Percentiles rank a stretch among this genome's conserved stretches.
These are phyloP conservation scores for Trypanosoma melophagium DNA, from an alignment of 208 protist genomes.

Conservation along the genomic window DNA sequence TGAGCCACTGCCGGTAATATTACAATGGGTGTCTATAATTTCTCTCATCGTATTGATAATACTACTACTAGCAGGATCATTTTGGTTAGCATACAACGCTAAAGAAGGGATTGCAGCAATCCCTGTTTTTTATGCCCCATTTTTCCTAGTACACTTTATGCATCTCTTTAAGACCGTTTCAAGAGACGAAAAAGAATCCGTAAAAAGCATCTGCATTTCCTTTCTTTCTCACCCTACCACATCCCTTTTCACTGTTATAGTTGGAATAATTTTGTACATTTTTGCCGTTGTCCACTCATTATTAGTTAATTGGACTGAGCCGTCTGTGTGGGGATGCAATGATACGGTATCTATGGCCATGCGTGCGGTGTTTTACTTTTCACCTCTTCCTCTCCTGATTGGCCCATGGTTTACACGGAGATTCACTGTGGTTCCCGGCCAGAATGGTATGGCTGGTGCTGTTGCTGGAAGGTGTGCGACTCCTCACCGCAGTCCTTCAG, in stretches of 20 bases:
- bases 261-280: constrained; percentile 1
- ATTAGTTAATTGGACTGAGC: background rate
- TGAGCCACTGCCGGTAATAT: background rate
- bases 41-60: constrained; percentile 29
- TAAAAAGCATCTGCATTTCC: background rate
- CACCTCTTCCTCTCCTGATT: constrained; percentile 2
- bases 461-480: no score
- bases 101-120: constrained; percentile 39
- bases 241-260: background rate
- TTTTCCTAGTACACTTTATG: constrained; percentile 26
- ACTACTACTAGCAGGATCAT: constrained; percentile 31
- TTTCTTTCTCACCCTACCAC: background rate
- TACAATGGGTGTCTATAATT: constrained; percentile 26
- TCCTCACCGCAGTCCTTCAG: no score
- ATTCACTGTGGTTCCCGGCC: no score
- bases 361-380: background rate
- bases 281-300: background rate
- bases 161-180: background rate
- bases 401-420: background rate
- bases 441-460: no score
- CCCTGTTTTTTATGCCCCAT: constrained; percentile 38
- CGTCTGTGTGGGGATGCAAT: background rate
- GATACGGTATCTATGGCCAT: background rate
- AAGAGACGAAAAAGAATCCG: background rate
- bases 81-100: constrained; percentile 45